Base-by-base conservation (phyloP, 1,284 basidiomycete species). In the Limonomyces culmigenus region DNA sequence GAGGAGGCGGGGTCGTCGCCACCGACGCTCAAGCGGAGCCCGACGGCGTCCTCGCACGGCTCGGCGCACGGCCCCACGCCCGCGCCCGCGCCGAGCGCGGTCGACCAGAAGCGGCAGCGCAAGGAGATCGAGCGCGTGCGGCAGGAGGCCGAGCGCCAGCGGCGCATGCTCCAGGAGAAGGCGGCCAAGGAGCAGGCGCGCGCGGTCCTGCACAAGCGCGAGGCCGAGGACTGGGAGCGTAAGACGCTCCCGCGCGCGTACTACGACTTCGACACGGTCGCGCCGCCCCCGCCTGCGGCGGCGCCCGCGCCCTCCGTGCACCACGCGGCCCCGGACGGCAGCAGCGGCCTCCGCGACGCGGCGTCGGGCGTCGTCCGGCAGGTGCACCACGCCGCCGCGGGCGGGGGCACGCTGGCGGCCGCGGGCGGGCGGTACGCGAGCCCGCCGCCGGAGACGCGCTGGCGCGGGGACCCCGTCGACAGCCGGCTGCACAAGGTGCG, bases 181-280 rank as follows among this genome's bases (percentile, higher is more conserved):
- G 71, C 58, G 48, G 70, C 76, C 46, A 69, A 63, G 47, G 92
- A 97, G 47, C 80, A 93, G 48, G 88, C 93, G 4, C 73, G 93
- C 36, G 91, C 89, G 27, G 93, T 97, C 53, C 83, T 97, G 75
- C 75, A 80, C 52, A 96, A 96, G 62, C 83, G 88, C 50, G 30
- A 17, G 11, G 6, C 6, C 10, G 15, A 6, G 11, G 30, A 32
- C 16, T 10, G 10, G 16, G 11, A 32, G 11, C 8, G 16, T 15
- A 27, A 27, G 23, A n/a, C 8, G 8, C 8, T n/a, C 8, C 23
- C 23, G 23, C n/a, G 8, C n/a, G 23, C 8, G 8, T n/a, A 27
- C 8, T 8, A n/a, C 8, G 23, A 27, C 23, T 27, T n/a, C 8
- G 8, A 8, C 23, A 8, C 8, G 8, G 8, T 27, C 23, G 8